Evolutionary conservation across 371 early-diverging fungal species (phyloP), one percentile per base, ranked within the genome.

Genomic region (Mortierella sp.): DNA sequence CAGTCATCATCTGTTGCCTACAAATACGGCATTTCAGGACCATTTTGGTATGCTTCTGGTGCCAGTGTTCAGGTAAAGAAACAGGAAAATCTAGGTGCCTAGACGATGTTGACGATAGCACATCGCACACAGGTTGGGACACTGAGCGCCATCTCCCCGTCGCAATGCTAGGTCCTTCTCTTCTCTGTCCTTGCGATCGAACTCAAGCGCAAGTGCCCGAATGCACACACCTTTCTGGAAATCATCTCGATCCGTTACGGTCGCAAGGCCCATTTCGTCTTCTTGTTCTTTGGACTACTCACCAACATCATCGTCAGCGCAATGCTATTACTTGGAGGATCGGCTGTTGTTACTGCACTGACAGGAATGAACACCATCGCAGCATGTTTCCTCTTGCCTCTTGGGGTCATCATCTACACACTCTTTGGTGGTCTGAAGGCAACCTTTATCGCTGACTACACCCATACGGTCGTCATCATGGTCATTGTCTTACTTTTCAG

Each of bases 131-230:
- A 43, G 2, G 7, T 44, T 14, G 24, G 21, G 4, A 4, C 14
- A 26, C 27, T 19, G 14, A 39, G 2, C 50, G 26, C 44, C 46
- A 27, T 31, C 44, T 17, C 34, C 6, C 19, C n/a, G 23, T 21
- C 42, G n/a, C n/a, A 31, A 19, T 28, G 12, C 9, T 28, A 79
- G 75, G 89, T 90, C 8, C 61, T 89, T 3, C 50, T 90, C n/a
- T 90, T 90, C 63, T 88, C 89, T 24, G 86, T 90, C 5, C 79
- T 91, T 32, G 91, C 91, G 27, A 89, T 90, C 46, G 89, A 89
- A 63, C 62, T 91, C 12, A 91, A 91, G 64, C 82, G 87, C 60
- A 80, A 84, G 53, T 90, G 90, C 31, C 89, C 89, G 12, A 88
- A 89, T 68, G 88, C 89, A 14, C 90, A 90, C 59, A 91, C 91